These are phyloP conservation scores for Mucor lusitanicus DNA, from an alignment of 371 early-diverging fungal species.

Conservation along the genomic window DNA sequence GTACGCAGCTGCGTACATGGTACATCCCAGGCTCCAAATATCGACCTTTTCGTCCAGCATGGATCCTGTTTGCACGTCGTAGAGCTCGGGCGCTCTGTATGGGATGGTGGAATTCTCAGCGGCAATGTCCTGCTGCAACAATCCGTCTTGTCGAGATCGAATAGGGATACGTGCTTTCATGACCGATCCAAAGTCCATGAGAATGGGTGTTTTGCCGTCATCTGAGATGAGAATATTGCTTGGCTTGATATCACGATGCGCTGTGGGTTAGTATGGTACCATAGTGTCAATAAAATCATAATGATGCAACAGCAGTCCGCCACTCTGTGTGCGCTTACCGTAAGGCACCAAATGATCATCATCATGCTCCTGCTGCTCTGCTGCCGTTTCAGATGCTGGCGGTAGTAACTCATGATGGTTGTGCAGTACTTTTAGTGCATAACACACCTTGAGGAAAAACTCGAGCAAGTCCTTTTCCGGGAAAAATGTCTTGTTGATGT, in stretches of 20 bases:
- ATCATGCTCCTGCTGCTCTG: not conserved
- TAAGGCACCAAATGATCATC: constrained; percentile 22
- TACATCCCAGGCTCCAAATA: constrained; percentile 74
- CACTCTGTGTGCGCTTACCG: constrained; percentile 30
- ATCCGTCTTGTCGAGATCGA: constrained; percentile 56
- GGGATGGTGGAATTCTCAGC: constrained; percentile 69
- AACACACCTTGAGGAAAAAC: constrained; percentile 64
- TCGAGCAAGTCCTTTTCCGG: constrained; percentile 61
- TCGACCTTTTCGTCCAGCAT: constrained; percentile 66
- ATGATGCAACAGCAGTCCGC: not conserved
- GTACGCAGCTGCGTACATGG: constrained; percentile 72
- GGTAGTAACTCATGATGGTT: constrained; percentile 33
- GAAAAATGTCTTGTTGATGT: constrained; percentile 53
- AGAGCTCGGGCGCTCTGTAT: constrained; percentile 77
- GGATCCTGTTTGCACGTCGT: constrained; percentile 64
- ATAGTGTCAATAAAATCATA: not conserved
- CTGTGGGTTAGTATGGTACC: constrained; percentile 16
- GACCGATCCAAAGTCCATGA: constrained; percentile 78
- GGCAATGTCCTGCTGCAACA: constrained; percentile 64
- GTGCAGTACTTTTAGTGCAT: constrained; percentile 63
- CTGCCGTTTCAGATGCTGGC: not conserved
- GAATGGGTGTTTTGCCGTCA: constrained; percentile 61
- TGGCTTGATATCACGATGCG: constrained; percentile 78
- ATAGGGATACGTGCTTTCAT: constrained; percentile 57
- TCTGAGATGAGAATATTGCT: constrained; percentile 63